phyloP scores from a whole-genome alignment of 768 basidiomycete species.

The Pleurotus djamor region DNA sequence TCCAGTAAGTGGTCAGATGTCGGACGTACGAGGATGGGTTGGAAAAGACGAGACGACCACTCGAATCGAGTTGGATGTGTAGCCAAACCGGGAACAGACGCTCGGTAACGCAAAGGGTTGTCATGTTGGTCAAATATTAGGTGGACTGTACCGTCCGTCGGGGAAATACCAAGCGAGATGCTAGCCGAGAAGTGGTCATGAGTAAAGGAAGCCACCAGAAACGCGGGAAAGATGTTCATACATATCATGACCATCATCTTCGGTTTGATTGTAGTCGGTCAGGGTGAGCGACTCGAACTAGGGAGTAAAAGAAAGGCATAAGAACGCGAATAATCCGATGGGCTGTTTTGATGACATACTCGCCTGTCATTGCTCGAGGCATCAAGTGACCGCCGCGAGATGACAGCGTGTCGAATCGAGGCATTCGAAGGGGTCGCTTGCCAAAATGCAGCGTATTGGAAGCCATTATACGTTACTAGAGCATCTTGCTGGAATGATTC shows the following conservation, averaged over 20 bases:
- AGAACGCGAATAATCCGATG: neutral
- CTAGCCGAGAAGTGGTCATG: constrained; percentile 10
- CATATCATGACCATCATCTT: constrained; percentile 34
- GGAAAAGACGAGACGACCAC: constrained; percentile 25
- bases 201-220: neutral
- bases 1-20: neutral
- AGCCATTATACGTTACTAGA: constrained; percentile 26
- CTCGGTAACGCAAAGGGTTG: constrained; percentile 28
- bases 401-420: constrained; percentile 22
- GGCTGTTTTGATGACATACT: neutral
- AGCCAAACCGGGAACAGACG: constrained; percentile 25
- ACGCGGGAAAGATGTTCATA: constrained; percentile 7
- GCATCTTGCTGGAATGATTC: constrained; percentile 35
- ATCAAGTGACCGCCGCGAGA: constrained; percentile 20
- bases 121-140: constrained; percentile 34
- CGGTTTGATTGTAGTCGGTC: constrained; percentile 30
- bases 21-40: constrained; percentile 15
- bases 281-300: constrained; percentile 20
- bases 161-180: constrained; percentile 32
- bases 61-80: constrained; percentile 17
- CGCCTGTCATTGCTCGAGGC: constrained; percentile 21
- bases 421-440: constrained; percentile 18
- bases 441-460: constrained; percentile 32
- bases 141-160: constrained; percentile 31
- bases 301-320: neutral